Base-by-base conservation (phyloP, 1,139 yeast species). In the Torulaspora pretoriensis region DNA sequence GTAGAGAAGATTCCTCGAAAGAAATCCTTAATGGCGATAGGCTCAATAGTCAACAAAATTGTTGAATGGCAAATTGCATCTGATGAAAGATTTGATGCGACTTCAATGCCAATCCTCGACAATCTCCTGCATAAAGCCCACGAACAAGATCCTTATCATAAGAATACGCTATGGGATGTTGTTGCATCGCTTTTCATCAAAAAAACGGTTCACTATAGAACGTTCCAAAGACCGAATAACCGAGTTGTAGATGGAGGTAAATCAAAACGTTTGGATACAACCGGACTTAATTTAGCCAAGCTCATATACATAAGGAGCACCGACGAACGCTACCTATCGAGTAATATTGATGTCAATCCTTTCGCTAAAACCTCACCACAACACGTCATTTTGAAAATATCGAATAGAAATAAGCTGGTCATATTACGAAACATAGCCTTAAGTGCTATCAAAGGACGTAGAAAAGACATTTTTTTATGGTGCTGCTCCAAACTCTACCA, bases 391-490 rank as follows among this genome's bases (percentile, higher is more conserved):
- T 19, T 60, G 4, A 59, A 50, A 35, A 39, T 60, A 4, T 48
- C 53, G 4, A 48, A 49, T 8, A 42, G 38, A n/a, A 60, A 59
- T 38, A 42, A 47, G 23, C 39, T 49, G 19, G 48, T 53, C 2
- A 57, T 60, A 2, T 33, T 60, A 9, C 52, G 53, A 45, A 56
- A 50, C 24, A 59, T 60, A 25, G 61, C 60, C 13, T 28, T 40
- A 17, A 45, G 41, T 23, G 58, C 63, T 1, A 37, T 49, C 5
- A 38, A 46, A 29, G 40, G 37, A 10, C 32, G 45, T 3, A 47
- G 59, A 16, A 46, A 42, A 13, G 60, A 58, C 27, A 50, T 56
- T 3, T 57, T 55, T 35, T 31, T 40, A 4, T 60, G 65, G 65
- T 53, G 56, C 12, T 54, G 61, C 33, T 38, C 56, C 1, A 53